Evolutionary conservation across 345 rosid genomes (phyloP).

Genomic region (Eucalyptus caleyi): DNA sequence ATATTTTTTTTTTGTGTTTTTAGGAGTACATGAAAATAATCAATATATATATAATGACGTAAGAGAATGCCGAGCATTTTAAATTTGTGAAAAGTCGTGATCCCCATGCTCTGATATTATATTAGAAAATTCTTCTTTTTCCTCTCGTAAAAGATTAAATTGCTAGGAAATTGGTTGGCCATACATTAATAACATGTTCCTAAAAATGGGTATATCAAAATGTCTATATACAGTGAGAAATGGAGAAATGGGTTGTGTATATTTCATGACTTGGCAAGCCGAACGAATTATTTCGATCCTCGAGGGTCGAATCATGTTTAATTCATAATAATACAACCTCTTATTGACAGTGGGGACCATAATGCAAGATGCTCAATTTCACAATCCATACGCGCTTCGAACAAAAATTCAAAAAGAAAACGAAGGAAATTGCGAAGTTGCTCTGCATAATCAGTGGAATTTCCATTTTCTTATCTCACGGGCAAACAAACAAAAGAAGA

Average conservation of each 20-base stretch:
- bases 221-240: not conserved
- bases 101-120: not conserved
- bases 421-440: not conserved
- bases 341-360: not conserved
- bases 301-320: not conserved
- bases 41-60: not conserved
- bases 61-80: not conserved
- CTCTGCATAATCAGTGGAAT: not conserved
- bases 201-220: not conserved
- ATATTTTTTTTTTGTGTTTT: accelerated
- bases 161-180: not conserved
- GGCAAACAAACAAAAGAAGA: not conserved
- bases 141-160: not conserved
- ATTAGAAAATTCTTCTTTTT: too few relatives aligned
- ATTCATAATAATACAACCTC: not conserved
- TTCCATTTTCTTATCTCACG: not conserved
- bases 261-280: not conserved
- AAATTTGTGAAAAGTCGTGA: not conserved
- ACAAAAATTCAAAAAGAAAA: not conserved
- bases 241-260: not conserved
- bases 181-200: not conserved
- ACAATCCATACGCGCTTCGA: not conserved
- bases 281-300: not conserved
- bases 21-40: not conserved
- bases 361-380: not conserved